Evolutionary conservation across 495 filamentous ascomycete genomes (phyloP).

Genomic region (Penicillium robsamsonii): DNA sequence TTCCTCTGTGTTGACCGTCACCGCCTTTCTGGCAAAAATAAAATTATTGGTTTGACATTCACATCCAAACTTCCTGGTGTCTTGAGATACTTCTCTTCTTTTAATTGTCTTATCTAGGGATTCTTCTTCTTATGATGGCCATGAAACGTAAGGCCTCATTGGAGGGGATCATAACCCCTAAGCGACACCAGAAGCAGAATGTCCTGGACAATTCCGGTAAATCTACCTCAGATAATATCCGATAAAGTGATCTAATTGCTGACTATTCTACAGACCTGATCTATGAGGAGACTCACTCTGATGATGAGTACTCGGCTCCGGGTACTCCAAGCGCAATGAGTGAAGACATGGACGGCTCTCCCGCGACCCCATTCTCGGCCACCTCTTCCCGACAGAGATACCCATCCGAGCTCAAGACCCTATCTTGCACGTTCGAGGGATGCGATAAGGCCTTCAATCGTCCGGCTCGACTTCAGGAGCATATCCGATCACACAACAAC

Average conservation of each 20-base stretch:
- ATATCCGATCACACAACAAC: constrained; percentile 75
- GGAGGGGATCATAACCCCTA: constrained; percentile 24
- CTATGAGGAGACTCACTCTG: constrained; percentile 42
- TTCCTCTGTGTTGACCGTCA: constrained; percentile 9
- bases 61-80: constrained; percentile 6
- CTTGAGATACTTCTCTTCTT: constrained; percentile 2
- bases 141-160: constrained; percentile 34
- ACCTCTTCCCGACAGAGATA: constrained; percentile 45
- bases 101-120: constrained; percentile 1
- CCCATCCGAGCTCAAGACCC: constrained; percentile 71
- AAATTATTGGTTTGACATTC: constrained; percentile 3
- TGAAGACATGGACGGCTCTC: constrained; percentile 46
- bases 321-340: constrained; percentile 30
- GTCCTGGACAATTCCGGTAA: constrained; percentile 34
- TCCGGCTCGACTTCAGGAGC: constrained; percentile 72
- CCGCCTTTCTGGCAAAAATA: constrained; percentile 13
- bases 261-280: constrained; percentile 35
- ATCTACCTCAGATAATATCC: constrained; percentile 4
- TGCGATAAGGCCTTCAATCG: constrained; percentile 86
- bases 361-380: constrained; percentile 53
- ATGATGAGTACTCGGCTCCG: constrained; percentile 36
- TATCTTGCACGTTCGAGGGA: constrained; percentile 63
- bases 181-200: constrained; percentile 29
- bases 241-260: constrained; percentile 9
- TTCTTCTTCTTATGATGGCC: constrained; percentile 18